Percentiles rank a stretch among this genome's conserved stretches.
These are phyloP conservation scores for Fusarium pseudocircinatum DNA, from an alignment of 2,329 filamentous ascomycete genomes.

Conservation along the genomic window DNA sequence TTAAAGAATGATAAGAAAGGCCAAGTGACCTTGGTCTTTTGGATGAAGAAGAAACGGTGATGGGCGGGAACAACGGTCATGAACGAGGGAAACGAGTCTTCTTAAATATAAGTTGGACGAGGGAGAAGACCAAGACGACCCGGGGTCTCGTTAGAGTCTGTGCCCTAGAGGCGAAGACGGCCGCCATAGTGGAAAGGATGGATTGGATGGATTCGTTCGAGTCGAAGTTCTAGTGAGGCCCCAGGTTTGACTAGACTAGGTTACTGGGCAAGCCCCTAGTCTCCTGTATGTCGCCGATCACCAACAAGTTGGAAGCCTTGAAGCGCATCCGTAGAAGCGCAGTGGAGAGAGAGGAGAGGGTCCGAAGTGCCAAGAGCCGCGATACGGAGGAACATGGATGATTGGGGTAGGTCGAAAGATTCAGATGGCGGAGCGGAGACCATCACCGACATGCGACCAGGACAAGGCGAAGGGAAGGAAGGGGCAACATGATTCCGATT, in stretches of 20 bases:
- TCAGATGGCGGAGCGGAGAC: constrained; percentile 23
- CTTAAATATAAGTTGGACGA: constrained; percentile 30
- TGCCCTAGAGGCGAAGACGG: neutral
- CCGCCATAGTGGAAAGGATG: constrained; percentile 7
- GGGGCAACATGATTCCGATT: constrained; percentile 24
- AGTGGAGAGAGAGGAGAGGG: constrained; percentile 28
- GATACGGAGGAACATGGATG: constrained; percentile 39
- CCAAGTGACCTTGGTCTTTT: constrained; percentile 27
- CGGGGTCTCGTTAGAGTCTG: constrained; percentile 3
- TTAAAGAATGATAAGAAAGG: constrained; percentile 22
- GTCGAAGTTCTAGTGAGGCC: constrained; percentile 1
- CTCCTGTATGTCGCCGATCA: constrained; percentile 26
- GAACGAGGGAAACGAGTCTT: constrained; percentile 17
- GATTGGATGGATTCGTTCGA: constrained; percentile 4
- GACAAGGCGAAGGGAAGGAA: constrained; percentile 18
- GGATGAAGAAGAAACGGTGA: constrained; percentile 20
- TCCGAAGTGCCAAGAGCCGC: constrained; percentile 31
- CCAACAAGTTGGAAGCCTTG: constrained; percentile 5
- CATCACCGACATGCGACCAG: constrained; percentile 14
- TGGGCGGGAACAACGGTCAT: constrained; percentile 2
- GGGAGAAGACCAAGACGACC: constrained; percentile 9
- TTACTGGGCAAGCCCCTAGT: neutral
- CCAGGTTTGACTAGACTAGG: constrained; percentile 6
- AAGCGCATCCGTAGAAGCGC: constrained; percentile 6
- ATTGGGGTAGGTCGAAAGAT: constrained; percentile 35